Conservation (phyloP, 768 basidiomycete species). For the Boletus patriciae region DNA sequence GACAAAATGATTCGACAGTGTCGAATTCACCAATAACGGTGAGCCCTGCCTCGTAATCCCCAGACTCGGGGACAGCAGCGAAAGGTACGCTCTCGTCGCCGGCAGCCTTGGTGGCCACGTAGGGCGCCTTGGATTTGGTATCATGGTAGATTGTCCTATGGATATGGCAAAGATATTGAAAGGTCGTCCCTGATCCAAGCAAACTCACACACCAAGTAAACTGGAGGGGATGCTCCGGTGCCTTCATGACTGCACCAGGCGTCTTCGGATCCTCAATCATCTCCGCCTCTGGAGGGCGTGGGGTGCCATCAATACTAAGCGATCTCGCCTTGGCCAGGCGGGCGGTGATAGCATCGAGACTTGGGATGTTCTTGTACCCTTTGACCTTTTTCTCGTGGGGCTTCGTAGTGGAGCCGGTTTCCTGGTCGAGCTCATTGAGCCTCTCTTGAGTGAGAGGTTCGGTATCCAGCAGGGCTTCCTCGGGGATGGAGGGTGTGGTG, state of each 20-base stretch:
- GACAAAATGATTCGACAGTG: conserved; percentile 88
- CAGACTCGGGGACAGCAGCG: conserved; percentile 57
- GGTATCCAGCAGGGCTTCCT: conserved; percentile 34
- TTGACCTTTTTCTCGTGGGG: conserved; percentile 40
- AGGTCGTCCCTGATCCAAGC: background rate
- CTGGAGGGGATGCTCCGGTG: conserved; percentile 81
- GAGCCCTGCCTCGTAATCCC: conserved; percentile 81
- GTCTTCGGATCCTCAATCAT: conserved; percentile 83
- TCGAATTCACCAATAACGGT: conserved; percentile 86
- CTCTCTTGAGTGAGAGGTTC: conserved; percentile 64
- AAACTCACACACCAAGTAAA: conserved; percentile 62
- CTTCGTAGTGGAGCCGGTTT: conserved; percentile 38
- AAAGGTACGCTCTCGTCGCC: conserved; percentile 33
- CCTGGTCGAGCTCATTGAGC: conserved; percentile 62
- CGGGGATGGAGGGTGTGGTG: conserved; percentile 41
- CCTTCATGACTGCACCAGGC: conserved; percentile 65
- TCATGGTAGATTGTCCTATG: conserved; percentile 89
- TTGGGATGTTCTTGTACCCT: conserved; percentile 88
- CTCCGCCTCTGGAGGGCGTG: conserved; percentile 73
- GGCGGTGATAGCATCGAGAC: conserved; percentile 81
- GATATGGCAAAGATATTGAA: background rate
- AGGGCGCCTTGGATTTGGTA: conserved; percentile 68
- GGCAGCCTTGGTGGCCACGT: conserved; percentile 7
- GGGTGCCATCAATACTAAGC: conserved; percentile 56
- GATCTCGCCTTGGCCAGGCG: conserved; percentile 70